Evolutionary conservation across 2,329 filamentous ascomycete species (phyloP).

Genomic region (Metarhizium brunneum): DNA sequence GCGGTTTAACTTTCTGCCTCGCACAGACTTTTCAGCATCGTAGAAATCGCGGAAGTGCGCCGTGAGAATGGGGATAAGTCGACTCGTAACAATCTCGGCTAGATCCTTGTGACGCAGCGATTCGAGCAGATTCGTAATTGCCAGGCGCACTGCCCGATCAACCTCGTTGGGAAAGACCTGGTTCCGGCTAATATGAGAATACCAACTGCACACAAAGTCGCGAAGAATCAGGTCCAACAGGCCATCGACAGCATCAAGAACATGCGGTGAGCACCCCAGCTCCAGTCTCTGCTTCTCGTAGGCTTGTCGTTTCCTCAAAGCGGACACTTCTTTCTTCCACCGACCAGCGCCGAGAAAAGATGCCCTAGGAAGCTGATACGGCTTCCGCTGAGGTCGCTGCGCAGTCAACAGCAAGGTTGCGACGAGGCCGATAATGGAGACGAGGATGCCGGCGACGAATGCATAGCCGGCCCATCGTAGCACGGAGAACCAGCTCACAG

Average conservation of each 20-base stretch:
- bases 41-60: conserved; percentile 84
- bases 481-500: conserved; percentile 71
- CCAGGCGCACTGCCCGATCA: conserved; percentile 67
- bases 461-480: conserved; percentile 82
- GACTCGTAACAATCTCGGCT: conserved; percentile 72
- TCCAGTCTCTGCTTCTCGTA: conserved; percentile 66
- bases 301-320: conserved; percentile 53
- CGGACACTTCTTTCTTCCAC: conserved; percentile 64
- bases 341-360: conserved; percentile 52
- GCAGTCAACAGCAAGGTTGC: conserved; percentile 47
- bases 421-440: conserved; percentile 44
- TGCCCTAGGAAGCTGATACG: conserved; percentile 32
- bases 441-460: conserved; percentile 59
- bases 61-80: conserved; percentile 80
- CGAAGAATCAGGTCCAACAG: conserved; percentile 67
- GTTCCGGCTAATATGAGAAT: conserved; percentile 72
- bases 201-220: conserved; percentile 87
- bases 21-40: conserved; percentile 76
- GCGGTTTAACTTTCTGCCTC: conserved; percentile 78
- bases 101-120: conserved; percentile 69
- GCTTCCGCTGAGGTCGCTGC: conserved; percentile 34
- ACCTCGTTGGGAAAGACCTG: conserved; percentile 78
- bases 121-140: conserved; percentile 61
- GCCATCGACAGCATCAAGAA: conserved; percentile 73
- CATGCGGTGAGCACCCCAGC: conserved; percentile 56